Base-by-base conservation (phyloP, 1,284 basidiomycete species). In the Retiboletus fuscus region DNA sequence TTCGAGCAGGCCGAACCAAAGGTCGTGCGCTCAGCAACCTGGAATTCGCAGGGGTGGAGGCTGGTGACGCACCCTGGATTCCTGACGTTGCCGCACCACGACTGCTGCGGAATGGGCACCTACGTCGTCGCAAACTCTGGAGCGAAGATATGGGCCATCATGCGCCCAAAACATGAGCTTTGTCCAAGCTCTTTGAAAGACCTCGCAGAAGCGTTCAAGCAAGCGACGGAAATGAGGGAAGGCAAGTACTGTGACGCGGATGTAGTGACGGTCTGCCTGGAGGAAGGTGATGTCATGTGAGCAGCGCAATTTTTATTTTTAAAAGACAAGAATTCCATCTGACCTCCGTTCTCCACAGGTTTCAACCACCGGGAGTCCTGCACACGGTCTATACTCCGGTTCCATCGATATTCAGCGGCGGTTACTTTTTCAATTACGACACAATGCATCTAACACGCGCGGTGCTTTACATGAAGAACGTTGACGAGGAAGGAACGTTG, bases 371-470 rank as follows among this genome's bases (percentile, higher is more conserved):
- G 3, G 53, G 26, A 18, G 53, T 55, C 26, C 26, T 55, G 18
- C 53, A 77, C 44, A 1, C 0, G 0, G 57, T 76, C 5, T 77
- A 72, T 15, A 77, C 63, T 0, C 65, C 66, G 0, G 34, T 75
- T 0, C 12, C 58, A 0, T 67, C 69, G 0, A 66, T 76, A 0
- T 75, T 76, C 34, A 74, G 16, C 0, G 57, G 75, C 0, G 66
- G 67, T 0, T 77, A 76, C 1, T 77, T 72, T 3, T 77, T 60
- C 26, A 58, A 16, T 11, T 76, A 77, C 13, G 22, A 76, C 0
- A 76, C 61, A 0, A 75, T 74, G 66, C 70, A 77, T 6, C 30
- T 76, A 0, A 76, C 60, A 0, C 18, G n/a, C 0, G 26, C 49
- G 0, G 64, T 68, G 0, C 60, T 72, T 0, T 62, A 18, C 0